Base-by-base conservation (phyloP, 108 stramenopile genomes). In the Mayamaea pseudoterrestris region DNA sequence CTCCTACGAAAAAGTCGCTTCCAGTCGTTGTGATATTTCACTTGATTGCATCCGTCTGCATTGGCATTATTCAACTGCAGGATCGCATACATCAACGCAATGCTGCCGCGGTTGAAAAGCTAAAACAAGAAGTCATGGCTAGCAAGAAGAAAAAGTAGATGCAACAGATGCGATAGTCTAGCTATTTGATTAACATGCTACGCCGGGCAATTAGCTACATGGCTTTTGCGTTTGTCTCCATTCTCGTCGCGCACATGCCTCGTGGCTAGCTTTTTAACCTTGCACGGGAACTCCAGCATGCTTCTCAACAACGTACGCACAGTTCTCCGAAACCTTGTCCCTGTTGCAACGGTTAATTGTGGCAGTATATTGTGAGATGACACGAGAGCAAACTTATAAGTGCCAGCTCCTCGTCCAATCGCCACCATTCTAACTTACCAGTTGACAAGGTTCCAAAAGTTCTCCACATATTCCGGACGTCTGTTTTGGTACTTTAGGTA, bases 401-500 rank as follows among this genome's bases (percentile, higher is more conserved):
- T n/a, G n/a, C n/a, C n/a, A n/a, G n/a, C n/a, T n/a, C n/a, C n/a
- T n/a, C n/a, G n/a, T n/a, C n/a, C n/a, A n/a, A n/a, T n/a, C n/a
- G n/a, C n/a, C n/a, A n/a, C n/a, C n/a, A n/a, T n/a, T n/a, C n/a
- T n/a, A n/a, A n/a, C n/a, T n/a, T n/a, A n/a, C 93, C 91, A 94
- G 71, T 97, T 89, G 54, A 92, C 80, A 58, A 99, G 81, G 63
- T 96, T 93, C 95, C 96, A 99, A 83, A 90, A 91, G 72, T 68
- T 71, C 61, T 73, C 68, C 27, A 93, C 90, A 61, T 95, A 96
- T 55, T 95, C 94, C 5, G 96, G 93, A 48, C 95, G 66, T 27
- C 90, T 77, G 74, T 99, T 99, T 65, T 99, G 94, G 78, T 96
- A 97, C 71, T 99, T 90, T 55, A 97, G 85, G 69, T 93, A 96